Conservation (phyloP, 163 green algal genomes). For the Volvox carteri region DNA sequence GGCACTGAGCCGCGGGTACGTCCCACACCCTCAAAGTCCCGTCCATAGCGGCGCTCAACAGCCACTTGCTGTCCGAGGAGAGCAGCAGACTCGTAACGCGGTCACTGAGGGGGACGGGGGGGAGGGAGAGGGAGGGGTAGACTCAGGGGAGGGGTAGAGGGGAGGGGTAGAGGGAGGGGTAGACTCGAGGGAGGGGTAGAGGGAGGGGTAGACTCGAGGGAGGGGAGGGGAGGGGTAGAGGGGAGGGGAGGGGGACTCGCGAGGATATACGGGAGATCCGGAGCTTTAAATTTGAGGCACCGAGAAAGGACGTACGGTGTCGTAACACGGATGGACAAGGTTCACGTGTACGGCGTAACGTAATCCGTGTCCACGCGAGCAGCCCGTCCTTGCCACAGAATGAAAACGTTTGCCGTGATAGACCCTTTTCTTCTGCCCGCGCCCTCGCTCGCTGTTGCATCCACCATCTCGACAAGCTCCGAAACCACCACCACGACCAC, state of each 20-base stretch:
- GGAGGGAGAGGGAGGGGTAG: neutral
- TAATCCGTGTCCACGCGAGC: too few relatives aligned
- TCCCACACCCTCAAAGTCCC: conserved; percentile 93
- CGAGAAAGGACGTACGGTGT: neutral
- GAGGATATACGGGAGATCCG: too few relatives aligned
- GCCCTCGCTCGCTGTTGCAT: too few relatives aligned
- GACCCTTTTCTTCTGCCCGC: too few relatives aligned
- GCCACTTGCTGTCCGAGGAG: conserved; percentile 88
- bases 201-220: neutral
- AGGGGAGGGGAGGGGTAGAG: neutral
- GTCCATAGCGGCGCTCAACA: conserved; percentile 91
- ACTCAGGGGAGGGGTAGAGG: neutral
- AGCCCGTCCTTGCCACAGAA: too few relatives aligned
- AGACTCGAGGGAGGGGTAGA: neutral
- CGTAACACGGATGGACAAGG: too few relatives aligned
- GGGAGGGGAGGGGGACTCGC: neutral
- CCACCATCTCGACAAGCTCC: too few relatives aligned
- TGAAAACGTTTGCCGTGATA: too few relatives aligned
- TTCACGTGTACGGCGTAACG: too few relatives aligned
- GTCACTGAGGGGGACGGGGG: conserved; percentile 68
- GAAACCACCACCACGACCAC: too few relatives aligned
- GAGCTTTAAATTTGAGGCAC: too few relatives aligned
- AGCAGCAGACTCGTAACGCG: conserved; percentile 88
- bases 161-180: neutral
- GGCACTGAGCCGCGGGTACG: conserved; percentile 80